A percentile compares a stretch with the other conserved stretches of the same genome.
These are phyloP conservation scores for Ricinus communis DNA, from an alignment of 345 rosid genomes.

Conservation along the genomic window DNA sequence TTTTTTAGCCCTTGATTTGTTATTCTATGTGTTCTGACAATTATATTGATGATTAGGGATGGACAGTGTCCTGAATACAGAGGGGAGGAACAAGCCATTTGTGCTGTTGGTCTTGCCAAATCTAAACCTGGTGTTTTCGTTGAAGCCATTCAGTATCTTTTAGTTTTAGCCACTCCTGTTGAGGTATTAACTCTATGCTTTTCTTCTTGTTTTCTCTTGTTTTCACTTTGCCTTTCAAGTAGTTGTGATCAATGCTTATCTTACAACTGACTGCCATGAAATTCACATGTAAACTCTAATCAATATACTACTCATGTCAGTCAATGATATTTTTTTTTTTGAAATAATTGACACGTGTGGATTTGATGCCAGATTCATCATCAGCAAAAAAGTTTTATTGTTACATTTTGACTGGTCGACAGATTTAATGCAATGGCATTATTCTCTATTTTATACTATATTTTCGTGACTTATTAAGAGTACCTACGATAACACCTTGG, in stretches of 20 bases:
- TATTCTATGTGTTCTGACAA: conserved; percentile 14
- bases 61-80: conserved; percentile 94
- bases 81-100: conserved; percentile 88
- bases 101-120: conserved; percentile 90
- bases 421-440: neutral
- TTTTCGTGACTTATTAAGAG: neutral
- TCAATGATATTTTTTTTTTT: too few relatives aligned
- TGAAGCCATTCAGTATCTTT: conserved; percentile 89
- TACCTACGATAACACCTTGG: neutral
- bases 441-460: neutral
- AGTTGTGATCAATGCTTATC: neutral
- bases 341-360: neutral
- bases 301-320: conserved; percentile 3
- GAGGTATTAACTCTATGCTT: conserved; percentile 50
- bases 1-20: too few relatives aligned
- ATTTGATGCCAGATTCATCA: neutral
- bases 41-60: conserved; percentile 55
- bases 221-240: neutral
- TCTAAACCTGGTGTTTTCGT: conserved; percentile 82
- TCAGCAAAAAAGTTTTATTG: too few relatives aligned
- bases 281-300: neutral
- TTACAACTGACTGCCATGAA: neutral
- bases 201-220: neutral
- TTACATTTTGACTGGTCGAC: neutral
- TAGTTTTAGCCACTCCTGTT: conserved; percentile 86